These are phyloP conservation scores for Pyrenochaeta sp. DNA, from an alignment of 2,329 filamentous ascomycete species.

Conservation along the genomic window DNA sequence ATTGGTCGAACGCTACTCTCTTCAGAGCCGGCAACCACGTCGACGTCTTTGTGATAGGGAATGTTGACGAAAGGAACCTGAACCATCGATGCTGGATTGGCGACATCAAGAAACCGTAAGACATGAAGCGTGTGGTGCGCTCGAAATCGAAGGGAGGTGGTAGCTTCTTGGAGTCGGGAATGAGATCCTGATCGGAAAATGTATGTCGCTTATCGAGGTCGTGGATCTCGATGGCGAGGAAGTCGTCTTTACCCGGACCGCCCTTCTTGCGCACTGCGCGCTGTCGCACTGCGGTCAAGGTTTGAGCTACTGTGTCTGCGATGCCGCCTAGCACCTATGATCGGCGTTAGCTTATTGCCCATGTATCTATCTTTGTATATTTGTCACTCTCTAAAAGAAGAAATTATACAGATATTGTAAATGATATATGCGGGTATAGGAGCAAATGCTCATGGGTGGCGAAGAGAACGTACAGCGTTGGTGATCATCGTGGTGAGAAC, in stretches of 20 bases:
- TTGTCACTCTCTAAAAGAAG: neutral
- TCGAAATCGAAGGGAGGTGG: conserved; percentile 96
- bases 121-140: conserved; percentile 92
- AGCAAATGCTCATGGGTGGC: neutral
- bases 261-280: conserved; percentile 73
- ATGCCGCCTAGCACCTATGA: conserved; percentile 79
- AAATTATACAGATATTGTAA: no score
- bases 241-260: conserved; percentile 70
- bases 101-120: conserved; percentile 95
- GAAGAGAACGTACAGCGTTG: conserved; percentile 76
- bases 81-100: conserved; percentile 98
- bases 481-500: conserved; percentile 99
- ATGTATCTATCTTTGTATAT: neutral
- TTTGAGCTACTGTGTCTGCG: conserved; percentile 94
- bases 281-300: conserved; percentile 82
- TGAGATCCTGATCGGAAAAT: conserved; percentile 69
- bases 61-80: conserved; percentile 79
- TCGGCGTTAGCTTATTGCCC: conserved; percentile 12
- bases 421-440: neutral
- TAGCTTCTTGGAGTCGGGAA: conserved; percentile 67
- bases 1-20: conserved; percentile 89
- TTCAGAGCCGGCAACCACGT: conserved; percentile 82
- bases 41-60: conserved; percentile 79
- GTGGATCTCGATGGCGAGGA: conserved; percentile 85
- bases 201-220: conserved; percentile 85